Conservation (phyloP, 169 alveolate genomes). For the Eimeria zaria region DNA sequence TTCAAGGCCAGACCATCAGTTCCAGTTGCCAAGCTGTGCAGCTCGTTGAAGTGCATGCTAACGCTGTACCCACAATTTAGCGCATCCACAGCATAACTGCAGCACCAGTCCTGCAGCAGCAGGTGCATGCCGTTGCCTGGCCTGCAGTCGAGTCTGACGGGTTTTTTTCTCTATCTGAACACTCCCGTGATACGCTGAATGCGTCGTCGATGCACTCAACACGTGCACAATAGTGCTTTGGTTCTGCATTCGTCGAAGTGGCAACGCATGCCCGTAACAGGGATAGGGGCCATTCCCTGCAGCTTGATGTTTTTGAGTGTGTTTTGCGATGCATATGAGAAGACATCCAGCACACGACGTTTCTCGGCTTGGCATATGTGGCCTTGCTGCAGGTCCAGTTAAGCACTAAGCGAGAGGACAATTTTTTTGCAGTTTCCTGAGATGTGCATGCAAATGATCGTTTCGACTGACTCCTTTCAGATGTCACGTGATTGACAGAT, state of each 20-base stretch:
- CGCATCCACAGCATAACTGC: neutral
- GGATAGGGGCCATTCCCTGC: neutral
- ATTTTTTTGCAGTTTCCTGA: too few species aligned
- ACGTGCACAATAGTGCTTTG: neutral
- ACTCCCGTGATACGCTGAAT: neutral
- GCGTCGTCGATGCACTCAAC: neutral
- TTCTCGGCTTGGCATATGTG: too few species aligned
- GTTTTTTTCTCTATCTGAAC: neutral
- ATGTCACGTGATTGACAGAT: too few species aligned
- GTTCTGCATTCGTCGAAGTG: neutral
- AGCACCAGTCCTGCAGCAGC: neutral
- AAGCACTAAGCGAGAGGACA: too few species aligned
- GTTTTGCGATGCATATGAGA: too few species aligned
- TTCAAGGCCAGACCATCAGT: neutral
- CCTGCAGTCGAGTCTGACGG: neutral
- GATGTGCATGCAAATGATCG: too few species aligned
- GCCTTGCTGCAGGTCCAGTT: too few species aligned
- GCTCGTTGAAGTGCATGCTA: neutral
- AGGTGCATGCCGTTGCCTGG: neutral
- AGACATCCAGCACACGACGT: too few species aligned
- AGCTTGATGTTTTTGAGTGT: neutral
- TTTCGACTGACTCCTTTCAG: too few species aligned
- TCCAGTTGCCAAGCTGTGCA: neutral
- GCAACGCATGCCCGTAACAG: neutral
- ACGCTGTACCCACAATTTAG: neutral